Evolutionary conservation across 2,329 filamentous ascomycete genomes (phyloP), one percentile per base, ranked within the genome.

Genomic region (Rhytidhysteron rufulum): DNA sequence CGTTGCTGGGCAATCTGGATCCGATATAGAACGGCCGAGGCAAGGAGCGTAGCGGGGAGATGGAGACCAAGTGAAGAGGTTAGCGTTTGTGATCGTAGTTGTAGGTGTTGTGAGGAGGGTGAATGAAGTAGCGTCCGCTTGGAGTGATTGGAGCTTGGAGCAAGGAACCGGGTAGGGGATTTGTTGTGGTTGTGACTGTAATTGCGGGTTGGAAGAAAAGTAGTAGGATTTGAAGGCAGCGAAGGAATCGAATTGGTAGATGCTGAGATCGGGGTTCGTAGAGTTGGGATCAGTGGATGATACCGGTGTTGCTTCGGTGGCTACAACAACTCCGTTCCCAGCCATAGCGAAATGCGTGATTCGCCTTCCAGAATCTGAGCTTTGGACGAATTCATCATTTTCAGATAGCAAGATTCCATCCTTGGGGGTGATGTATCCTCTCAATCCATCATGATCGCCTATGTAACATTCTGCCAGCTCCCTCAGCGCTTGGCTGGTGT

Each of bases 11-110:
- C 20, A 13, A 24, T 13, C 9, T 8, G 31, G 4, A 15, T 31
- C 15, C 15, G 10, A n/a, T 29, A 29, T 29, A 1, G 48, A 36
- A 2, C 60, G 54, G 10, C 57, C 59, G 1, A 59, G 40, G 29
- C 48, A 51, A 15, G 47, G 42, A 3, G 54, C 48, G 34, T 54
- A 62, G 4, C 60, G 51, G 2, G 47, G 39, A 16, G 62, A 58
- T 2, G 31, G 29, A 2, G 52, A 51, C 13, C 40, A 48, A 4
- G 59, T 62, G 34, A 29, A n/a, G 25, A 29, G 25, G 25, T n/a
- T 16, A 16, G 8, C 13, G 8, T 16, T 8, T n/a, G 13, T 32
- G 15, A 7, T 7, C 5, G 60, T 43, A 18, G 37, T 37, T 8
- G 49, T 54, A 7, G 34, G 10, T 3, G 18, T 20, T n/a, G 47